Evolutionary conservation across 2,329 filamentous ascomycete species (phyloP), one percentile per base, ranked within the genome.

Genomic region (Fusarium graminum): DNA sequence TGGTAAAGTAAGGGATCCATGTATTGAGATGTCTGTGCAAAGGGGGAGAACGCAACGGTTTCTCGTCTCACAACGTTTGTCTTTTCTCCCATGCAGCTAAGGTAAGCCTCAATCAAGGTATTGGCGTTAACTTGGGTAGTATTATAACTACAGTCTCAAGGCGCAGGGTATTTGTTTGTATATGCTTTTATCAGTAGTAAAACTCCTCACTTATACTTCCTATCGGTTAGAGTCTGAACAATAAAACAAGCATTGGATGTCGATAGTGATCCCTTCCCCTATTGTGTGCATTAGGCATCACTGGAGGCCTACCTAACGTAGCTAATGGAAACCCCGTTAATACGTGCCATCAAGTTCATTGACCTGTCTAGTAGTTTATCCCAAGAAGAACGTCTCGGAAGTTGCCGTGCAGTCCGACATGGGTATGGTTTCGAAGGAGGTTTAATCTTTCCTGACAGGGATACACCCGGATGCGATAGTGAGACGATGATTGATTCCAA

Each of bases 1-100:
- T 63, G 59, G 32, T 13, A 22, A 16, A 26, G 40, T 59, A 63
- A 63, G 59, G 59, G 51, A 63, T 63, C 59, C 59, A 58, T 63
- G 59, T 40, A 42, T 40, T 63, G 30, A 44, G 30, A 44, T 63
- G 58, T 55, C 57, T 28, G 56, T 61, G 59, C 59, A 55, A n/a
- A 32, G 45, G 12, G 38, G 40, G 34, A 63, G 39, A 17, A 28
- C 39, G 29, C 29, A 63, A 43, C 40, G 51, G 51, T 63, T 63
- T 56, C 34, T 44, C 59, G 46, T 64, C 52, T 64, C 53, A 47
- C 40, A 19, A 30, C 26, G 30, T 59, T 39, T 39, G 44, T n/a
- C 34, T 45, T 62, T 64, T 39, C 9, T 19, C 16, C 30, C 42
- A 28, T 36, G 42, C 19, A 42, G 40, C 14, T 30, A 28, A 41